Base-by-base conservation (phyloP, 2,329 filamentous ascomycete genomes). In the Passalora sequoiae region DNA sequence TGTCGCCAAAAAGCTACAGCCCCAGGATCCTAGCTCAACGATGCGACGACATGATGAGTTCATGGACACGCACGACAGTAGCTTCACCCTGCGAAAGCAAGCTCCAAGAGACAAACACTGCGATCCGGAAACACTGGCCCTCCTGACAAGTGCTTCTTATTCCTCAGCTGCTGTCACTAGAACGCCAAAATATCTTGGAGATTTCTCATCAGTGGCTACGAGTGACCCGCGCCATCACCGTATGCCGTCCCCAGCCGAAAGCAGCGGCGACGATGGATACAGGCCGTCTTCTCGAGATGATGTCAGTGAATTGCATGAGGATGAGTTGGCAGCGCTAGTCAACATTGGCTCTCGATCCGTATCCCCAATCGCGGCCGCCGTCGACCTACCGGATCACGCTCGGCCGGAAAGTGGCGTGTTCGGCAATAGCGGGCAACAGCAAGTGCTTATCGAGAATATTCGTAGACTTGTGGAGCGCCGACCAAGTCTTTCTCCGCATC, bases 91-190 rank as follows among this genome's bases (percentile, higher is more conserved):
- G 9, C 33, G n/a, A n/a, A 9, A 20, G 1, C n/a, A n/a, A n/a
- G n/a, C n/a, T n/a, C n/a, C n/a, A n/a, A 36, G 15, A 20, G 20
- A 36, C 33, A 36, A 21, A n/a, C 24, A 17, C 20, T 36, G 33
- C 8, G 33, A 36, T 12, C 33, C 17, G 20, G 20, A 24, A 20
- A 36, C 33, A n/a, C 33, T 36, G 9, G 33, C 17, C 10, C 21
- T 36, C 20, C 20, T 36, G 33, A 36, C 19, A 21, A 20, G 33
- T 12, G 19, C 33, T n/a, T 36, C 7, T 6, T 13, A 36, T 16
- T n/a, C n/a, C 8, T 20, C 33, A n/a, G n/a, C n/a, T n/a, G n/a
- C n/a, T n/a, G n/a, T n/a, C n/a, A 36, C 6, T 27, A 27, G 6
- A 12, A 27, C 24, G 24, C 6, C 24, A 27, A 27, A 27, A 6